Conservation (phyloP, 1,284 basidiomycete species). For the Irpex sp. region DNA sequence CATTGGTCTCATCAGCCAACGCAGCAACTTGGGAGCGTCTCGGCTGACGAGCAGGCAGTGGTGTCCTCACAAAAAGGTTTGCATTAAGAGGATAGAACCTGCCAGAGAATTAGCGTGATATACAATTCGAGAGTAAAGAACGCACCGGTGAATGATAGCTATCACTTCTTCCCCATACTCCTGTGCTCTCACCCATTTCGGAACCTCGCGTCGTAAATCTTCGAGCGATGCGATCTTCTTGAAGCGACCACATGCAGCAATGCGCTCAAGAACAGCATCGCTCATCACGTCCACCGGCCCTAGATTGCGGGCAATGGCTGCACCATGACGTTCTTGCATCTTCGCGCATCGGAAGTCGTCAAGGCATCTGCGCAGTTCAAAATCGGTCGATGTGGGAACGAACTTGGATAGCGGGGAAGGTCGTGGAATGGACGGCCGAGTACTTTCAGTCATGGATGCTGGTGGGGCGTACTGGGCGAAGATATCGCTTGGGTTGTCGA, state of each 20-base stretch:
- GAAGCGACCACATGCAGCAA: conserved; percentile 21
- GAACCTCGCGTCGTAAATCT: conserved; percentile 6
- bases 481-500: not conserved
- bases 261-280: conserved; percentile 17
- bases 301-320: not conserved
- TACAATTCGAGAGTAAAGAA: too few species aligned
- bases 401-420: not conserved
- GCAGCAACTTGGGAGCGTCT: too few species aligned
- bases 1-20: too few species aligned
- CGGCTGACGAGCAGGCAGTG: too few species aligned
- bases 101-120: too few species aligned
- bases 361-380: not conserved
- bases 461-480: not conserved
- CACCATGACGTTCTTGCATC: not conserved
- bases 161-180: conserved; percentile 5
- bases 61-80: too few species aligned
- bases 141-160: not conserved
- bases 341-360: conserved; percentile 5
- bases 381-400: not conserved
- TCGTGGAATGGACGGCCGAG: too few species aligned
- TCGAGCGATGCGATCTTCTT: conserved; percentile 10
- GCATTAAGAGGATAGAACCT: too few species aligned
- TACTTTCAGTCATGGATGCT: too few species aligned
- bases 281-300: conserved; percentile 18
- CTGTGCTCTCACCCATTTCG: not conserved